phyloP scores from a whole-genome alignment of 352 stramenopile species.

The Pythium graminicola region DNA sequence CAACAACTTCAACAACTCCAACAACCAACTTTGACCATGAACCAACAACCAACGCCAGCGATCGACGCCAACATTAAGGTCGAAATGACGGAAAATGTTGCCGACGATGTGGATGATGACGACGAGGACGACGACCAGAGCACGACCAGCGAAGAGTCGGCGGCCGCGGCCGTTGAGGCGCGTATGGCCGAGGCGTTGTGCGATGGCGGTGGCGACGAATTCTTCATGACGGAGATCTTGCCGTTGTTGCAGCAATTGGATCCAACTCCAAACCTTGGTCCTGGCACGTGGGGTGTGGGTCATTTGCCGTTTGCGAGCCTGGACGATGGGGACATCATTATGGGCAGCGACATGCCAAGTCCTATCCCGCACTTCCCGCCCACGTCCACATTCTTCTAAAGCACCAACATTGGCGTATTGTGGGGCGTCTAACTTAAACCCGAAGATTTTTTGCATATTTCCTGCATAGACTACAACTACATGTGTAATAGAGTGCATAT shows the following conservation, averaged over 20 bases:
- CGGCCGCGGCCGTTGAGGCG: constrained; percentile 10
- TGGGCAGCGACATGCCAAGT: constrained; percentile 14
- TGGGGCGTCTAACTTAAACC: constrained; percentile 4
- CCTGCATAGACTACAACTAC: background rate
- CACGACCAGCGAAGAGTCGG: constrained; percentile 18
- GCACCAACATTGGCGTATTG: too few species aligned
- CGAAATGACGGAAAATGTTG: background rate
- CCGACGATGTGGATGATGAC: constrained; percentile 7
- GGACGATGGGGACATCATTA: constrained; percentile 13
- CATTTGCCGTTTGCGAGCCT: too few species aligned
- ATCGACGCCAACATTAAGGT: constrained; percentile 3
- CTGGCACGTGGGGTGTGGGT: too few species aligned
- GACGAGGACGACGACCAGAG: constrained; percentile 19
- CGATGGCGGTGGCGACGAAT: constrained; percentile 19
- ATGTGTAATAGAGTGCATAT: constrained; percentile 13
- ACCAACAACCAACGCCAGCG: background rate
- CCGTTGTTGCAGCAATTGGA: constrained; percentile 30
- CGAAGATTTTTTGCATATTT: background rate
- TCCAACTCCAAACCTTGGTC: constrained; percentile 5
- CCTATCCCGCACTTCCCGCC: constrained; percentile 17
- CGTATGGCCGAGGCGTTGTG: constrained; percentile 15
- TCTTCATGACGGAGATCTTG: constrained; percentile 35
- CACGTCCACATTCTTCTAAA: constrained; percentile 17
- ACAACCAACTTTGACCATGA: constrained; percentile 3
- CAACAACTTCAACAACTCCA: constrained; percentile 15